Conservation (phyloP, 2,329 filamentous ascomycete genomes). For the Aspergillus pseudoviridinutans region DNA sequence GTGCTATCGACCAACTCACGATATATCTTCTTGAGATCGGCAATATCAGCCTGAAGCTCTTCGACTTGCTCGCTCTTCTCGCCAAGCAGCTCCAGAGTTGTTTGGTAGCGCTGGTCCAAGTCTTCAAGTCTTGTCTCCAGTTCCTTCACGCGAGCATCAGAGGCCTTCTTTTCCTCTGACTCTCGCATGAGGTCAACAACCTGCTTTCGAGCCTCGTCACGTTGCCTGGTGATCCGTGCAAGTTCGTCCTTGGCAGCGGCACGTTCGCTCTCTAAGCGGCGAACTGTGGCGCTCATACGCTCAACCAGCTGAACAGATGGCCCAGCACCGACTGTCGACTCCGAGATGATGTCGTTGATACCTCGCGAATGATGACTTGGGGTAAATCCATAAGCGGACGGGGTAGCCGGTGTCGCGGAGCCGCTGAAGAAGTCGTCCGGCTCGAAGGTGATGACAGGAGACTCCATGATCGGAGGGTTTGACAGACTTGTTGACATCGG, state of each 20-base stretch:
- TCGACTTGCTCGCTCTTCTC: constrained; percentile 96
- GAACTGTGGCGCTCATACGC: constrained; percentile 89
- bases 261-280: constrained; percentile 86
- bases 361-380: constrained; percentile 49
- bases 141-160: constrained; percentile 56
- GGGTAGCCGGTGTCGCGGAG: constrained; percentile 30
- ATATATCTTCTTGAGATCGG: constrained; percentile 95
- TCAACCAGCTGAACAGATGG: constrained; percentile 94
- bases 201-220: constrained; percentile 87
- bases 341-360: constrained; percentile 79
- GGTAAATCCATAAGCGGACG: constrained; percentile 36
- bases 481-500: constrained; percentile 20
- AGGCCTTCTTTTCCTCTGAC: constrained; percentile 64
- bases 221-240: constrained; percentile 70
- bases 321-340: constrained; percentile 83
- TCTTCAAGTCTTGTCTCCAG: constrained; percentile 66
- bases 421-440: constrained; percentile 44
- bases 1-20: constrained; percentile 85
- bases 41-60: constrained; percentile 81
- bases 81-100: constrained; percentile 87
- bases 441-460: constrained; percentile 44
- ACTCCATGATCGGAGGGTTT: constrained; percentile 23
- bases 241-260: constrained; percentile 85
- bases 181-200: constrained; percentile 90
- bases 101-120: constrained; percentile 77